phyloP scores from a whole-genome alignment of 106 monocot species.

The Acorus calamus region DNA sequence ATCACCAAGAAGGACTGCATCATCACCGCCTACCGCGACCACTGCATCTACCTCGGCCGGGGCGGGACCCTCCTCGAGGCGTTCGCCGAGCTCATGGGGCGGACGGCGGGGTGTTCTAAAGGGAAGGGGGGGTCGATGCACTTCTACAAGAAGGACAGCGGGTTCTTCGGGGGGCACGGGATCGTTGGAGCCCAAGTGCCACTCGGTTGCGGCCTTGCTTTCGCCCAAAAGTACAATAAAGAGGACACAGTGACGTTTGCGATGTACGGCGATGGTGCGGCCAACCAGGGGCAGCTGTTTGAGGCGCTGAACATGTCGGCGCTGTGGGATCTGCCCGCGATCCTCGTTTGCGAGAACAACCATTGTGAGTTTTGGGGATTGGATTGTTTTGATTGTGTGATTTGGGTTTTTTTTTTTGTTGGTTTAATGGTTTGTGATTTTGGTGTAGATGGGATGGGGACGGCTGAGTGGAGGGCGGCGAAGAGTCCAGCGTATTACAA shows the following conservation, averaged over 20 bases:
- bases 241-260: slow-evolving; percentile 61
- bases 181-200: slow-evolving; percentile 80
- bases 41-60: slow-evolving; percentile 60
- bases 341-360: slow-evolving; percentile 82
- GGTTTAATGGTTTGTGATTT: neutral
- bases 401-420: neutral
- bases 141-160: slow-evolving; percentile 68
- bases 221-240: slow-evolving; percentile 70
- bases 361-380: slow-evolving; percentile 35
- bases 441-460: slow-evolving; percentile 70
- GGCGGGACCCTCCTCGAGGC: slow-evolving; percentile 49
- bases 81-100: slow-evolving; percentile 75
- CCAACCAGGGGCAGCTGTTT: slow-evolving; percentile 76
- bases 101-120: slow-evolving; percentile 44
- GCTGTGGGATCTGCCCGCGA: slow-evolving; percentile 60
- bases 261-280: slow-evolving; percentile 71
- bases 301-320: slow-evolving; percentile 82
- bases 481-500: slow-evolving; percentile 87
- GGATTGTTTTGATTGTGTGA: neutral
- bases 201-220: slow-evolving; percentile 65
- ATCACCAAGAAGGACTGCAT: slow-evolving; percentile 56
- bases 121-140: slow-evolving; percentile 95
- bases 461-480: slow-evolving; percentile 87
- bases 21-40: slow-evolving; percentile 80
- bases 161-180: slow-evolving; percentile 73